These are phyloP conservation scores for Cylindrotheca closterium DNA, from an alignment of 108 stramenopile species.

Conservation along the genomic window DNA sequence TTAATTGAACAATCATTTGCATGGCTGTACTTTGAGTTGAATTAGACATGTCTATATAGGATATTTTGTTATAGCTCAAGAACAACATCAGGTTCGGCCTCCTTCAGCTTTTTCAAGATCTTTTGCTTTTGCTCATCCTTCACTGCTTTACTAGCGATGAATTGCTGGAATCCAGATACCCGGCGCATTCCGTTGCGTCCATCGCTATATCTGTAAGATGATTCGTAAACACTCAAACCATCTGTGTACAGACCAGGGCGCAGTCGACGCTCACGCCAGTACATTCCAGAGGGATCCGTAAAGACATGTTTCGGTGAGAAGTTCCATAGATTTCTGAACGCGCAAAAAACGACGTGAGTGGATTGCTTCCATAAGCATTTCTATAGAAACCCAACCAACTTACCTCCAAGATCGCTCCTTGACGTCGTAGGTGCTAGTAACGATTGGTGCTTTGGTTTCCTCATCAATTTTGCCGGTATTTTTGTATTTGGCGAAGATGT, in stretches of 20 bases:
- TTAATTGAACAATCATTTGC: no score
- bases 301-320: conserved; percentile 80
- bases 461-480: conserved; percentile 56
- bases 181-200: conserved; percentile 83
- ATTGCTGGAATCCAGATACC: conserved; percentile 49
- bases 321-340: conserved; percentile 75
- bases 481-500: conserved; percentile 74
- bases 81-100: conserved; percentile 79
- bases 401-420: conserved; percentile 75
- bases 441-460: conserved; percentile 36
- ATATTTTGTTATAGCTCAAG: conserved; percentile 52
- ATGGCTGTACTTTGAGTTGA: no score
- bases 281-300: conserved; percentile 76
- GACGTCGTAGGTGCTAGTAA: conserved; percentile 56
- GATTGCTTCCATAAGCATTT: background rate
- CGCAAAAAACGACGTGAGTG: background rate
- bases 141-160: conserved; percentile 39
- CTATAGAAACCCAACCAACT: conserved; percentile 4
- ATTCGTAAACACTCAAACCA: conserved; percentile 70
- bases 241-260: conserved; percentile 85
- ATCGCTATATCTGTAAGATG: conserved; percentile 73
- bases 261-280: conserved; percentile 84
- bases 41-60: no score
- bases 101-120: conserved; percentile 57
- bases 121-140: conserved; percentile 39